Base-by-base conservation (phyloP, 208 protist genomes). In the Acanthamoeba castellanii region DNA sequence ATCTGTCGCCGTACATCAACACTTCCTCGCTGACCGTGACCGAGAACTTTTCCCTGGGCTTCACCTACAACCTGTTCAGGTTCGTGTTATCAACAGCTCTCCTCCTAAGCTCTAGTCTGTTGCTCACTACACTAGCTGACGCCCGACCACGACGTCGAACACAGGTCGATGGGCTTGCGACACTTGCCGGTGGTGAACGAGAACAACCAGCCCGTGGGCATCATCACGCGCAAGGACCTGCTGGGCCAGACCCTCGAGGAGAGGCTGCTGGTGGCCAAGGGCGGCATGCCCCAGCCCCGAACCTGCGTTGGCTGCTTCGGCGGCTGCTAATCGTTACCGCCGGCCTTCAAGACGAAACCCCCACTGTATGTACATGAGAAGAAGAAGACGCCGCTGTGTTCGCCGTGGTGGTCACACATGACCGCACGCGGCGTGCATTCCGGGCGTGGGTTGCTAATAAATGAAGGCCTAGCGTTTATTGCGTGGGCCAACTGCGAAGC, bases 161-260 rank as follows among this genome's bases (percentile, higher is more conserved):
- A 68, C 90, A 42, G 94, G 45, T 57, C 94, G 18, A 82, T 96
- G 37, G 95, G 95, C 57, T 47, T 96, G 42, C 59, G 95, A 22
- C 95, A 96, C 72, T 25, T 96, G 57, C n/a, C 93, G 27, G 66
- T 95, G 27, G 90, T 95, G 32, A 95, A 96, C 78, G 42, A 66
- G 47, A 42, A 14, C 27, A 61, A 95, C 34, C 88, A 82, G 32
- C 64, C 74, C 47, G 84, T 96, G 47, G 95, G 95, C 55, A 96
- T 96, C n/a, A 59, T 96, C 14, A 96, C 95, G 55, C 74, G 95
- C 27, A 90, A 96, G 93, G 93, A 96, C 34, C 74, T 96, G 30
- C 45, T 95, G 30, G 93, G 87, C 42, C 87, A 92, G 50, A 68
- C 55, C 8, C 34, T 92, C 45, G 61, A 92, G 87, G 87, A 92